phyloP scores from a whole-genome alignment of 2,329 filamentous ascomycete species.

The Coniosporium tulheliwenetii region DNA sequence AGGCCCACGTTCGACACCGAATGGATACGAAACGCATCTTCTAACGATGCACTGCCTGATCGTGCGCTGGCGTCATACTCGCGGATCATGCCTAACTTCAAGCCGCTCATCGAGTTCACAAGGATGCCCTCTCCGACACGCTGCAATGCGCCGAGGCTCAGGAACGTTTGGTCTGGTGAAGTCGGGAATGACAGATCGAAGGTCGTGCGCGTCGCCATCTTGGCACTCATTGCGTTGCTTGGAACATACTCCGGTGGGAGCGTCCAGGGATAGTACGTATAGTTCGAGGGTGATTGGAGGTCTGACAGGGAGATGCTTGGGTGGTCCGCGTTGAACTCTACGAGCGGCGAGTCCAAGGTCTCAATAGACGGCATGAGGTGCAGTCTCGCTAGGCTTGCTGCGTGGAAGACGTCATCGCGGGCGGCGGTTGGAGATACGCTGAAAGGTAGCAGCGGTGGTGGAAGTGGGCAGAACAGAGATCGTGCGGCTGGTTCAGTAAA shows the following conservation, averaged over 20 bases:
- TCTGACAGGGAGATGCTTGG: slow-evolving; percentile 40
- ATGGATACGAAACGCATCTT: slow-evolving; percentile 52
- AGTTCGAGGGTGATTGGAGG: slow-evolving; percentile 50
- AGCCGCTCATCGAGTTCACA: slow-evolving; percentile 43
- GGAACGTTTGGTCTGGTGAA: slow-evolving; percentile 27
- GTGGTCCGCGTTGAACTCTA: slow-evolving; percentile 37
- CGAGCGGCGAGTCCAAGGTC: slow-evolving; percentile 41
- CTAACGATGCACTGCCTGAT: slow-evolving; percentile 2
- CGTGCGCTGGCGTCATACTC: slow-evolving; percentile 32
- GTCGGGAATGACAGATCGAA: slow-evolving; percentile 54
- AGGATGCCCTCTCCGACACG: slow-evolving; percentile 43
- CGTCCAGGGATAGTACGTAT: slow-evolving; percentile 88
- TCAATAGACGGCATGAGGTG: slow-evolving; percentile 50
- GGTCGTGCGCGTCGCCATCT: slow-evolving; percentile 48
- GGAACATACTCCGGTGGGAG: slow-evolving; percentile 63
- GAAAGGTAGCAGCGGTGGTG: slow-evolving; percentile 44
- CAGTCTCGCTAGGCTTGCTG: slow-evolving; percentile 68
- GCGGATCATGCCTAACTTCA: slow-evolving; percentile 51
- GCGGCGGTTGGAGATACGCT: slow-evolving; percentile 68
- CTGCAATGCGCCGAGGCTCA: slow-evolving; percentile 34
- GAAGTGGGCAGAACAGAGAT: slow-evolving; percentile 47
- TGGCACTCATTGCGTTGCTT: slow-evolving; percentile 58
- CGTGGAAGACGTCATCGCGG: slow-evolving; percentile 71
- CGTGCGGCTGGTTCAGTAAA: slow-evolving; percentile 11
- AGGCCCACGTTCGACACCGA: slow-evolving; percentile 68